Conservation (phyloP, 495 filamentous ascomycete species). For the Daldinia childiae region DNA sequence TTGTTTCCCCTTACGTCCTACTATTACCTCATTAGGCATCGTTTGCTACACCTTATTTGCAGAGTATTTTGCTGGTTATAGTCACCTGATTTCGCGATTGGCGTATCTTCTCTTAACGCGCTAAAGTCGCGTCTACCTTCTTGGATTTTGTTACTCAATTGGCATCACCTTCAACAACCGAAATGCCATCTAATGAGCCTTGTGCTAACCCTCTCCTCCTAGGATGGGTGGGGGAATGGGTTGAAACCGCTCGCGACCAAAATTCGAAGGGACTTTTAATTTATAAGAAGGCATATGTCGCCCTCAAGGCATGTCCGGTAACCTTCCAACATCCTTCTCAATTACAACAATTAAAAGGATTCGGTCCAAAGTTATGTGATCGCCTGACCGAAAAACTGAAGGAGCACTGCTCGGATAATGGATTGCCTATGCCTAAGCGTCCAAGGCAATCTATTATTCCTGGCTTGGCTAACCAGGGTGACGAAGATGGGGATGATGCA, state of each 20-base stretch:
- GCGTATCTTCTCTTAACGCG: slow-evolving; percentile 17
- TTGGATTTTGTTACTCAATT: neutral
- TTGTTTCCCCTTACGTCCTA: neutral
- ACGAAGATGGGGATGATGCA: slow-evolving; percentile 44
- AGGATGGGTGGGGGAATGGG: slow-evolving; percentile 82
- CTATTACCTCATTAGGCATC: slow-evolving; percentile 7
- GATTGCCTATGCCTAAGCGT: slow-evolving; percentile 73
- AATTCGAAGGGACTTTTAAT: slow-evolving; percentile 75
- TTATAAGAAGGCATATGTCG: slow-evolving; percentile 84
- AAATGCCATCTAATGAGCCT: slow-evolving; percentile 40
- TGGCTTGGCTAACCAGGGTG: slow-evolving; percentile 40
- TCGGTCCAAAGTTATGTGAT: slow-evolving; percentile 75
- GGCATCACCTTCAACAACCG: neutral
- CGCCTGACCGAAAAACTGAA: slow-evolving; percentile 75
- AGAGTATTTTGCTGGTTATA: neutral
- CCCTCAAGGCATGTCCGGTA: slow-evolving; percentile 81
- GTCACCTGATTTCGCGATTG: slow-evolving; percentile 32
- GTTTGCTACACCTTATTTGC: neutral
- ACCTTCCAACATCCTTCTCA: slow-evolving; percentile 78
- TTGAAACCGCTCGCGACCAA: slow-evolving; percentile 74
- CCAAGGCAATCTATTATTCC: slow-evolving; percentile 47
- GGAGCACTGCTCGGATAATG: slow-evolving; percentile 72
- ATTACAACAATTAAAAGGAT: slow-evolving; percentile 74
- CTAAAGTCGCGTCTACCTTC: slow-evolving; percentile 19
- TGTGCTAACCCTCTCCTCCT: slow-evolving; percentile 81